phyloP scores from a whole-genome alignment of 495 filamentous ascomycete species.

The Evernia prunastri region DNA sequence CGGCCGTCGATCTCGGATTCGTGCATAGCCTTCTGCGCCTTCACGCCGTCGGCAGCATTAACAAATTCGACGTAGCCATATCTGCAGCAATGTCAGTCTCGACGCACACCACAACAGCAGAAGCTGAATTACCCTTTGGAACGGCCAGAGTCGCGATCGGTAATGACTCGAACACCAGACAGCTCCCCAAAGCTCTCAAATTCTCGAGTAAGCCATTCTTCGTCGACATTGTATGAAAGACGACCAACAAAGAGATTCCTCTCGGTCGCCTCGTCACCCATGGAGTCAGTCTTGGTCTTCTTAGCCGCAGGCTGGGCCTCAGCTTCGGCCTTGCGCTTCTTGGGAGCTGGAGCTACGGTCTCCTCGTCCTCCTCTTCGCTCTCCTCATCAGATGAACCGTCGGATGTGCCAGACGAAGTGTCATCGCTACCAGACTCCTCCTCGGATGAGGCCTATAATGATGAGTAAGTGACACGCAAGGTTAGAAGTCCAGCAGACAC shows the following conservation, averaged over 20 bases:
- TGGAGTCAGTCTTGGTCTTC: constrained; percentile 70
- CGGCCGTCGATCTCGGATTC: constrained; percentile 78
- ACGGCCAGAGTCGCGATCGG: constrained; percentile 71
- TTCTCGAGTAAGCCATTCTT: constrained; percentile 79
- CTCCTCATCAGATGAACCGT: constrained; percentile 48
- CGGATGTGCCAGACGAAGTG: constrained; percentile 33
- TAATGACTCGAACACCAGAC: constrained; percentile 68
- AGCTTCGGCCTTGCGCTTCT: constrained; percentile 88
- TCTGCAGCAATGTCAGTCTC: constrained; percentile 37
- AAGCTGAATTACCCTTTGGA: constrained; percentile 64
- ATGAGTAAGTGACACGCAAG: not conserved
- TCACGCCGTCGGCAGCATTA: constrained; percentile 58
- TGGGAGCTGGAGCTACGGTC: constrained; percentile 45
- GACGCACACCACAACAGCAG: not conserved
- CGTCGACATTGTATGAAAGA: constrained; percentile 91
- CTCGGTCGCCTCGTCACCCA: constrained; percentile 48
- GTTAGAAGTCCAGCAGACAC: constrained; percentile 31
- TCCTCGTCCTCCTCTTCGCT: constrained; percentile 43
- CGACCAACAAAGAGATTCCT: constrained; percentile 87
- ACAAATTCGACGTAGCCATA: constrained; percentile 96
- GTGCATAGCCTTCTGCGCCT: constrained; percentile 75
- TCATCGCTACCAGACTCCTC: constrained; percentile 34
- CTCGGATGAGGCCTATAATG: constrained; percentile 8
- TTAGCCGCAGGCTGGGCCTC: constrained; percentile 59
- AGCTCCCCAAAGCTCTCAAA: constrained; percentile 81